Percentiles rank a stretch among this genome's conserved stretches.
Conservation (phyloP, 2,329 filamentous ascomycete genomes). For the Hypoxylon sp. region DNA sequence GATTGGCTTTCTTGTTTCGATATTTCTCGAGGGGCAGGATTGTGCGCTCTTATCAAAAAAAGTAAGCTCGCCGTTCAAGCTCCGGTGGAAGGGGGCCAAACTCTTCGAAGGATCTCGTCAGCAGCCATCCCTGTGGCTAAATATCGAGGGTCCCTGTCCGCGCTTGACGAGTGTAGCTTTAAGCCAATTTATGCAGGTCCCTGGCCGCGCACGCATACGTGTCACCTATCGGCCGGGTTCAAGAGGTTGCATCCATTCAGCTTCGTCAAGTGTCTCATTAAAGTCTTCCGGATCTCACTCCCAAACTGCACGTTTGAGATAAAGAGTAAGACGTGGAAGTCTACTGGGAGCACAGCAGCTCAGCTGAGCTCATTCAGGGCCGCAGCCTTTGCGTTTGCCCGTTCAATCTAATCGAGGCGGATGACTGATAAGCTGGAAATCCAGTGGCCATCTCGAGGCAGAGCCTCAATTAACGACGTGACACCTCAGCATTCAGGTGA, state of each 20-base stretch:
- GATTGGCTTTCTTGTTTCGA: conserved; percentile 2
- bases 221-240: conserved; percentile 26
- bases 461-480: background rate
- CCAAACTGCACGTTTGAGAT: background rate
- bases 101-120: conserved; percentile 18
- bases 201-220: conserved; percentile 25
- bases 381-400: background rate
- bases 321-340: background rate
- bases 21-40: background rate
- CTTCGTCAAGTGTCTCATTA: conserved; percentile 8
- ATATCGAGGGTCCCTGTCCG: conserved; percentile 21
- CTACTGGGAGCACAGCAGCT: background rate
- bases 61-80: background rate
- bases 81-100: conserved; percentile 10
- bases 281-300: conserved; percentile 5
- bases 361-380: background rate
- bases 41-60: conserved; percentile 12
- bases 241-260: conserved; percentile 12
- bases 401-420: background rate
- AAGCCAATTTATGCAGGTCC: conserved; percentile 32
- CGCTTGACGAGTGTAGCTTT: conserved; percentile 16
- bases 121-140: conserved; percentile 34
- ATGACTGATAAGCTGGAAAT: background rate
- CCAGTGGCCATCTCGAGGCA: background rate
- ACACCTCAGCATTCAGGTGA: background rate